Evolutionary conservation across 768 basidiomycete genomes (phyloP), one percentile per base, ranked within the genome.

Genomic region (Trametes villosa): DNA sequence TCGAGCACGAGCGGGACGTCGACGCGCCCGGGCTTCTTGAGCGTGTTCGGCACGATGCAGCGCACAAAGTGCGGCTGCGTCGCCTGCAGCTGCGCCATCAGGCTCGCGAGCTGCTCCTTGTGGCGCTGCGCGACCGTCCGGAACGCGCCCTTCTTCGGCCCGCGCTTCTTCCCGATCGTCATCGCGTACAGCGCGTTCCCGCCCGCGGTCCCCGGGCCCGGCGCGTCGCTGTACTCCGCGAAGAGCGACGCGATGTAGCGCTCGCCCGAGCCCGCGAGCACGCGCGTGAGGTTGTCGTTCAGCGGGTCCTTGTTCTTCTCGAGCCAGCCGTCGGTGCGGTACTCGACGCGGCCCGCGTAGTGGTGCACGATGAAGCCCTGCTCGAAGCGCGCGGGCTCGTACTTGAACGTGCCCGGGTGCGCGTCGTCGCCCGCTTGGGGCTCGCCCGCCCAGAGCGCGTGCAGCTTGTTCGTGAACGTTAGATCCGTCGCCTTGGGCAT

Each of bases 251-350:
- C 86, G 38, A 98, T 84, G 69, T 92, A 94, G 38, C 84, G 82
- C 69, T 97, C 91, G 2, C 86, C 81, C 5, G 96, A 96, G 9
- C 84, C 80, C 1, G 92, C 87, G 3, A 98, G 81, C 36, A 98
- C 88, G 22, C 93, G 86, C 0, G 94, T 92, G 53, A 98, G 83
- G 71, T 97, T 95, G 73, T 98, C 96, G 71, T 98, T 98, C 59
- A 99, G 78, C 0, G 97, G 97, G 68, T 99, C 97, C 76, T 97
- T 97, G 82, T 99, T 99, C 87, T 98, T 99, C 79, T 96, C 96
- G 66, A 99, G 78, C 97, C 97, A 99, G 17, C 95, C 93, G 38
- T 93, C 88, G 2, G 95, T 98, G 29, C 89, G 85, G 69, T 99
- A 99, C 68, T 98, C 96, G 68, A 99, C 97, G 66, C 87, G 91